Evolutionary conservation across 345 rosid species (phyloP), one percentile per base, ranked within the genome.

Genomic region (Alliaria petiolata): DNA sequence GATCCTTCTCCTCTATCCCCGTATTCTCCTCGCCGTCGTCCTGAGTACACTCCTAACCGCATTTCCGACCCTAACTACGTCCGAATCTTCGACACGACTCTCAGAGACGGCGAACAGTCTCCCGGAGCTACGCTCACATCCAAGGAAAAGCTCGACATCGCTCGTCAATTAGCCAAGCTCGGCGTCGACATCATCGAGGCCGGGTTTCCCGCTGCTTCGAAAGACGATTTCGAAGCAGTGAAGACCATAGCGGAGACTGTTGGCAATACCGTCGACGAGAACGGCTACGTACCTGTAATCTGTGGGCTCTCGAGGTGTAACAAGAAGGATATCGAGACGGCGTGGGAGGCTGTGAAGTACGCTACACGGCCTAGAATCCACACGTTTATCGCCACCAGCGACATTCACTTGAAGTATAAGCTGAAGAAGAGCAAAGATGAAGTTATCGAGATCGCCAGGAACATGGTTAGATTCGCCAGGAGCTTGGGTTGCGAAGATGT

Each of bases 81-180:
- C 60, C 90, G 97, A 33, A 47, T 91, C 65, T 89, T 93, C 71
- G 98, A 93, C 78, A 93, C 98, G 26, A 93, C 98, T 44, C 98
- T 91, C 75, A 89, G 97, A 4, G 97, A 93, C 69, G 98, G 98
- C 44, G 98, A 93, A 74, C 98, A 91, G 75, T 91, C 98, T 73
- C 98, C 96, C 0, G 98, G 98, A 69, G 98, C 98, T 78, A 81
- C 96, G 7, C 73, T 93, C 8, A 91, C 97, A 3, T 84, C 98
- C 59, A 91, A 91, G 79, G 92, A 91, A 73, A 91, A 91, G 63
- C 86, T 91, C 2, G 90, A 84, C 75, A 89, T 93, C 26, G 97
- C 97, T 16, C 95, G 91, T 31, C 96, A 91, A 72, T 83, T 91
- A 0, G 83, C 90, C 1, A 91, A 84, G 78, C 93, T 91, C 45